phyloP scores from a whole-genome alignment of 2,329 filamentous ascomycete species.

The Alternaria tenuissima region DNA sequence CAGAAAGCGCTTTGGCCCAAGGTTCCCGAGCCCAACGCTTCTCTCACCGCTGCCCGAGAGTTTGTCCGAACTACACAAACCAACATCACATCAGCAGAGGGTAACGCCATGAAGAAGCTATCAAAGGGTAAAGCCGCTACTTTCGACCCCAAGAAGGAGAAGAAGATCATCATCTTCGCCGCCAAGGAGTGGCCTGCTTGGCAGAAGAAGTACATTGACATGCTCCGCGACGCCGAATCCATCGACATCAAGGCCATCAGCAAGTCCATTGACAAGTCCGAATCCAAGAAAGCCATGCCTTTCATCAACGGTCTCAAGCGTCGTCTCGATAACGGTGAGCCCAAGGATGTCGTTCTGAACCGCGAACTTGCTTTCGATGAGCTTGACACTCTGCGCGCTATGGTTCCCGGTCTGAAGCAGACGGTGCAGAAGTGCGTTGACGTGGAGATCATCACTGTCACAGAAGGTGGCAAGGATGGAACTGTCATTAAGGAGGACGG shows the following conservation, averaged over 20 bases:
- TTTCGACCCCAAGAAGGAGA: conserved; percentile 91
- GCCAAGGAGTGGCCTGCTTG: conserved; percentile 83
- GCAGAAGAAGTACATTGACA: conserved; percentile 65
- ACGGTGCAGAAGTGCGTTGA: conserved; percentile 72
- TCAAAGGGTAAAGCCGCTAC: conserved; percentile 86
- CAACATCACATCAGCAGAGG: conserved; percentile 87
- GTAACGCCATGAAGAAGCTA: conserved; percentile 83
- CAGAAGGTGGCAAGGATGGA: conserved; percentile 74
- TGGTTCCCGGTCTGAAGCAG: conserved; percentile 81
- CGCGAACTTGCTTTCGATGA: conserved; percentile 90
- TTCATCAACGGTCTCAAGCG: conserved; percentile 90
- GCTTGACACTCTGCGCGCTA: conserved; percentile 74
- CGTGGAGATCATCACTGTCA: conserved; percentile 76
- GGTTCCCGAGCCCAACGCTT: conserved; percentile 70
- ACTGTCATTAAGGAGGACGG: conserved; percentile 62
- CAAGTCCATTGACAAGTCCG: conserved; percentile 80
- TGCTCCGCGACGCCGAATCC: conserved; percentile 40
- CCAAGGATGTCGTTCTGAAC: conserved; percentile 76
- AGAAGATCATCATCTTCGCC: conserved; percentile 87
- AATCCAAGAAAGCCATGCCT: conserved; percentile 98
- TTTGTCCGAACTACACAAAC: conserved; percentile 80
- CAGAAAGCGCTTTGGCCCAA: conserved; percentile 81
- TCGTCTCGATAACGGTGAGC: conserved; percentile 73
- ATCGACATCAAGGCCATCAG: conserved; percentile 85
- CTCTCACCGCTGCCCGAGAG: conserved; percentile 78